These are phyloP conservation scores for Ampelocalamus luodianensis DNA, from an alignment of 176 grass and related monocot genomes.

Conservation along the genomic window DNA sequence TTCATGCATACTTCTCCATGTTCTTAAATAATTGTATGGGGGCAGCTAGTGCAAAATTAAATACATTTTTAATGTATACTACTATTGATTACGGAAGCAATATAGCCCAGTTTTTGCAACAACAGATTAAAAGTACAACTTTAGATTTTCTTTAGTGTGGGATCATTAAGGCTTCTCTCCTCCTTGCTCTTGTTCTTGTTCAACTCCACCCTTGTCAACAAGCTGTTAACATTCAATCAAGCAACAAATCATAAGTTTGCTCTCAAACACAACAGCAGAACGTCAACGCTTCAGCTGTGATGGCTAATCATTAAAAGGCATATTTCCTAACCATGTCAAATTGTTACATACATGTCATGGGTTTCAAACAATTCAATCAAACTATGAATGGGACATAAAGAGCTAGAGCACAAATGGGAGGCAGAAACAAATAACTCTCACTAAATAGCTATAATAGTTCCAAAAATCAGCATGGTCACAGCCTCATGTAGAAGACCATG, in stretches of 20 bases:
- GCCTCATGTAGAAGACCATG: neutral
- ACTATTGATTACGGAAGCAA: neutral
- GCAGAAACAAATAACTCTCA: neutral
- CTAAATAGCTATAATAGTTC: neutral
- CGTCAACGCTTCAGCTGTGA: neutral
- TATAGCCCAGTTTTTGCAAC: neutral
- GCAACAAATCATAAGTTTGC: conserved; percentile 15
- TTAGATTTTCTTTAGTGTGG: neutral
- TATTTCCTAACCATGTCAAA: neutral
- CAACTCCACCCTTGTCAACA: conserved; percentile 62
- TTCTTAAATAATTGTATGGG: neutral
- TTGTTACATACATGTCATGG: neutral
- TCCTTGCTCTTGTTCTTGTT: conserved; percentile 55
- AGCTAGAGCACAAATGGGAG: neutral
- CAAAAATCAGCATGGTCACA: neutral
- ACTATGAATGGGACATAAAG: neutral
- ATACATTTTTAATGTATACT: neutral
- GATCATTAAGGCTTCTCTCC: conserved; percentile 45
- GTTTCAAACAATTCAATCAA: neutral
- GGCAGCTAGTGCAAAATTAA: neutral
- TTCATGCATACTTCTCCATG: neutral
- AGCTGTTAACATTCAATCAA: conserved; percentile 57
- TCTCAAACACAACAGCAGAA: conserved; percentile 2
- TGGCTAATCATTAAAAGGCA: neutral
- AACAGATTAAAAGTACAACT: neutral